Evolutionary conservation across 2,329 filamentous ascomycete species (phyloP), one percentile per base, ranked within the genome.

Genomic region (Dothistroma pini): DNA sequence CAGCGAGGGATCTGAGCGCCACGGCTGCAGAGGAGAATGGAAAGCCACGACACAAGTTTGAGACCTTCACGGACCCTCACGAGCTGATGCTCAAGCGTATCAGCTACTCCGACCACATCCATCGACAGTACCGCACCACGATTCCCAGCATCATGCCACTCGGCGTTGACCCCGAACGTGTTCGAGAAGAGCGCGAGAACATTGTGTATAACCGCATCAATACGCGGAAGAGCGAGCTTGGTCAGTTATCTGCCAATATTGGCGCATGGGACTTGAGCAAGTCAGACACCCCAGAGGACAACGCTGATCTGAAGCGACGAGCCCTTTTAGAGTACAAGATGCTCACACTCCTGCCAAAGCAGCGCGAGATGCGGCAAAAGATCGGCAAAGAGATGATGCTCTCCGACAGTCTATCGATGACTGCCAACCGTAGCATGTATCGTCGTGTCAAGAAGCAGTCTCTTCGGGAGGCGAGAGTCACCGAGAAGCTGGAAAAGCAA

Each of bases 401-500:
- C 71, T 96, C 93, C 62, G 93, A 97, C 72, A 97, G 96, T 70
- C 85, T 97, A 31, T 93, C 93, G 50, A 97, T 97, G 90, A 97
- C 93, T 1, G 93, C 93, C 0, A 99, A 99, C 74, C 88, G 95
- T 55, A 88, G 90, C 57, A 85, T 88, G 71, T 97, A 97, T 75
- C 89, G 95, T 38, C 88, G 95, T 55, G 89, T 95, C 81, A 99
- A 99, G 88, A 97, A 97, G 80, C 93, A 97, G 76, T 96, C 89
- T 54, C 84, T 97, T 54, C 89, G 93, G 38, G 95, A 99, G 78
- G 95, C 95, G 59, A 89, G 93, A 60, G 96, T 99, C 67, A 99
- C 95, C 0, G 95, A 99, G 84, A 99, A 97, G 78, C 86, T 99
- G 1, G 95, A 99, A 84, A 97, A 97, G 80, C 93, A 99, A 76